Conservation (phyloP, 129 eudicot genomes). For the Dittrichia graveolens region DNA sequence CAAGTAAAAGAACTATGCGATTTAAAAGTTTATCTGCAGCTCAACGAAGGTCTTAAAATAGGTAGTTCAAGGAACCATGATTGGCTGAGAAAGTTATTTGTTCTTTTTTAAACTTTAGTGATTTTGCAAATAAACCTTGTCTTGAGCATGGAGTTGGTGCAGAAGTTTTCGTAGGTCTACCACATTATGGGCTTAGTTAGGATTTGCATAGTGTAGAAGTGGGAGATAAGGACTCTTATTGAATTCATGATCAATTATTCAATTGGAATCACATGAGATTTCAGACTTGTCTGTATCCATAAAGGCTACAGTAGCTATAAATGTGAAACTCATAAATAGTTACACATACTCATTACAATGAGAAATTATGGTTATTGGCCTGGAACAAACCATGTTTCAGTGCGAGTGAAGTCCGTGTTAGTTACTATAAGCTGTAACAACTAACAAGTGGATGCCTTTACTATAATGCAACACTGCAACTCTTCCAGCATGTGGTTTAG, state of each 20-base stretch:
- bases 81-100: background rate
- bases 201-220: background rate
- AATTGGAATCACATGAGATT: too few relatives aligned
- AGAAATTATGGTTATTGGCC: too few relatives aligned
- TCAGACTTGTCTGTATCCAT: too few relatives aligned
- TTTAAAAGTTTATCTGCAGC: background rate
- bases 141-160: background rate
- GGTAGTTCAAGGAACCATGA: slow-evolving; percentile 9
- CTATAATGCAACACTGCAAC: too few relatives aligned
- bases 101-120: background rate
- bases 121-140: background rate
- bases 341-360: too few relatives aligned
- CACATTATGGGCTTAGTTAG: background rate
- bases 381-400: too few relatives aligned
- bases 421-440: too few relatives aligned
- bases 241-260: background rate
- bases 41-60: background rate
- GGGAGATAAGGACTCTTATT: background rate
- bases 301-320: too few relatives aligned
- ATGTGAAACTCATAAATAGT: too few relatives aligned
- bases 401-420: too few relatives aligned
- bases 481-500: too few relatives aligned
- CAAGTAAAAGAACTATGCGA: slow-evolving; percentile 2
- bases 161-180: slow-evolving; percentile 17
- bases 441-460: too few relatives aligned